A percentile compares a stretch with the other conserved stretches of the same genome.
Evolutionary conservation across 2,329 filamentous ascomycete species (phyloP).

Genomic region (Cytospora mali): DNA sequence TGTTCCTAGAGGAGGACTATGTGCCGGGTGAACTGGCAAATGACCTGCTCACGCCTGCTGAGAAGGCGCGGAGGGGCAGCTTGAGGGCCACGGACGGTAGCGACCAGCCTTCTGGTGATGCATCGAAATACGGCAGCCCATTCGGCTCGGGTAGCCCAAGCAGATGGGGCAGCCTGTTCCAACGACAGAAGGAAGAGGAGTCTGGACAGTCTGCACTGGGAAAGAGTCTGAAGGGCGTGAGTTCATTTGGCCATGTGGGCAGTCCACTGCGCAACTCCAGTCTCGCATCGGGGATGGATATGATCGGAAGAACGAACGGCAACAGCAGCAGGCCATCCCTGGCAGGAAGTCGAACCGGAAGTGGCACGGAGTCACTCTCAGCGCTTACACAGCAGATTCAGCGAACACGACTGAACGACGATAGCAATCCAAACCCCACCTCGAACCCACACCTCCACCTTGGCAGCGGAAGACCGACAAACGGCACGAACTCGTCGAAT

Average conservation of each 20-base stretch:
- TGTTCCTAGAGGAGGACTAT: conserved; percentile 83
- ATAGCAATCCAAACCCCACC: conserved; percentile 37
- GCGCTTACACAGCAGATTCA: conserved; percentile 65
- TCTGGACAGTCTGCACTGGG: conserved; percentile 36
- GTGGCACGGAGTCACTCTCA: conserved; percentile 55
- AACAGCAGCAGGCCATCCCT: conserved; percentile 42
- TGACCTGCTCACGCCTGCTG: conserved; percentile 67
- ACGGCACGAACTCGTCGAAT: conserved; percentile 40
- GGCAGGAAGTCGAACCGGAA: conserved; percentile 47
- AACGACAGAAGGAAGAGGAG: conserved; percentile 63
- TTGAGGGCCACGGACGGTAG: conserved; percentile 51
- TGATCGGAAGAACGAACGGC: conserved; percentile 32
- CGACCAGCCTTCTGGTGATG: conserved; percentile 44
- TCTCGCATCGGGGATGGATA: conserved; percentile 56
- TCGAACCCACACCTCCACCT: conserved; percentile 56
- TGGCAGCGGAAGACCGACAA: conserved; percentile 43
- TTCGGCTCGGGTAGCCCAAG: conserved; percentile 59
- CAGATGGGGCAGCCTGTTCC: conserved; percentile 63
- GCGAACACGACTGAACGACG: conserved; percentile 55
- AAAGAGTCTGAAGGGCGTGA: conserved; percentile 46
- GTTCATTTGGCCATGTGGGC: conserved; percentile 68
- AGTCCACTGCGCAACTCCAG: conserved; percentile 67
- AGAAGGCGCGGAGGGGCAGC: conserved; percentile 67
- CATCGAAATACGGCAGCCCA: conserved; percentile 64
- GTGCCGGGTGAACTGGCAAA: conserved; percentile 70